Percentiles rank a stretch among this genome's conserved stretches.
phyloP scores from a whole-genome alignment of 129 eudicot species.

The Flaveria bidentis region DNA sequence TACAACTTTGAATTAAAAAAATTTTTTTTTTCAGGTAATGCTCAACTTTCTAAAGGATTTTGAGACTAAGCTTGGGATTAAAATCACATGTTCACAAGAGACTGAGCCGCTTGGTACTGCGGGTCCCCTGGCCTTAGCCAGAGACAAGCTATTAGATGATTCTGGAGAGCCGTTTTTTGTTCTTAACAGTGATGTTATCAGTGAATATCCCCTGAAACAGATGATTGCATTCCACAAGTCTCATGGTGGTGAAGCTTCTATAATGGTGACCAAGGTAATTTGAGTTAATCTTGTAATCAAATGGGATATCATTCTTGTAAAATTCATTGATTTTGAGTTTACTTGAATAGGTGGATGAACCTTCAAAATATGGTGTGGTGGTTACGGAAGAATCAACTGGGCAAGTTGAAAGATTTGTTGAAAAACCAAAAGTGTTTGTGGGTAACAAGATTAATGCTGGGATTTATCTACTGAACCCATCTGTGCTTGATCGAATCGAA shows the following conservation, averaged over 20 bases:
- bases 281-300: constrained; percentile 3
- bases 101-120: constrained; percentile 92
- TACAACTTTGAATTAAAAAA: not conserved
- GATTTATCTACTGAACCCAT: constrained; percentile 77
- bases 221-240: constrained; percentile 78
- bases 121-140: constrained; percentile 83
- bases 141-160: constrained; percentile 68
- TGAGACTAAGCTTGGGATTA: constrained; percentile 75
- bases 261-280: constrained; percentile 86
- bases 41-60: constrained; percentile 78
- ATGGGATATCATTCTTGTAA: not conserved
- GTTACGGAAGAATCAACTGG: constrained; percentile 86
- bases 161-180: constrained; percentile 83
- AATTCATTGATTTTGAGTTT: constrained; percentile 2
- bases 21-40: constrained; percentile 47
- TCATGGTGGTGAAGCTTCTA: constrained; percentile 91
- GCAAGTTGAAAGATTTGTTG: constrained; percentile 76
- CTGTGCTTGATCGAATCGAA: constrained; percentile 74
- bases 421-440: constrained; percentile 83
- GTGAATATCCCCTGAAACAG: constrained; percentile 75
- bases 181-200: constrained; percentile 80
- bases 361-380: constrained; percentile 90
- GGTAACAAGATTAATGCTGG: constrained; percentile 96
- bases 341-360: constrained; percentile 79
- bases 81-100: constrained; percentile 82